phyloP scores from a whole-genome alignment of 805 yeast genomes.

The Wickerhamomyces ciferrii region DNA sequence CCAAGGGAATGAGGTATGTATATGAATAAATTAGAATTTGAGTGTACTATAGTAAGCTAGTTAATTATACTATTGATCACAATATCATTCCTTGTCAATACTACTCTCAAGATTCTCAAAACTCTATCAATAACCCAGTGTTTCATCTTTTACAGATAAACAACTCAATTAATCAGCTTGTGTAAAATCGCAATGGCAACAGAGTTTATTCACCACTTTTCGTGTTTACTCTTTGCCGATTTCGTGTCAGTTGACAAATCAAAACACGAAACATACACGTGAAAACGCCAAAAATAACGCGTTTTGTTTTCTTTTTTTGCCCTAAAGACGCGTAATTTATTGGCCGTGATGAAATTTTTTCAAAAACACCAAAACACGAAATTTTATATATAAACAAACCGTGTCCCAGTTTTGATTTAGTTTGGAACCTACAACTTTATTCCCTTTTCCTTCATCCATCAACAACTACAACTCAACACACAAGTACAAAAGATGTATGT shows the following conservation, averaged over 20 bases:
- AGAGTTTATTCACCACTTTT: not conserved
- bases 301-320: not conserved
- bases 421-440: not conserved
- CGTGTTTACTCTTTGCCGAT: slow-evolving; percentile 1
- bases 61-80: no score
- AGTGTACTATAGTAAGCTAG: no score
- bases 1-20: no score
- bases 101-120: no score
- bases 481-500: slow-evolving; percentile 55
- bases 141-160: not conserved
- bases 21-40: no score
- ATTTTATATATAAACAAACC: slow-evolving; percentile 2
- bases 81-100: no score
- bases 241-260: not conserved
- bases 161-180: not conserved
- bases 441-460: not conserved
- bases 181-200: not conserved
- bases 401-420: slow-evolving; percentile 1
- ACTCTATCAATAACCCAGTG: no score
- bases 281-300: not conserved
- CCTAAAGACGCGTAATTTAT: slow-evolving; percentile 1
- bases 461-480: not conserved
- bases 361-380: slow-evolving; percentile 1
- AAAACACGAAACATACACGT: not conserved
- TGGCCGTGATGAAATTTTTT: slow-evolving; percentile 1